Percentiles rank a stretch among this genome's conserved stretches.
phyloP scores from a whole-genome alignment of 805 yeast genomes.

The Kuraishia cidri region DNA sequence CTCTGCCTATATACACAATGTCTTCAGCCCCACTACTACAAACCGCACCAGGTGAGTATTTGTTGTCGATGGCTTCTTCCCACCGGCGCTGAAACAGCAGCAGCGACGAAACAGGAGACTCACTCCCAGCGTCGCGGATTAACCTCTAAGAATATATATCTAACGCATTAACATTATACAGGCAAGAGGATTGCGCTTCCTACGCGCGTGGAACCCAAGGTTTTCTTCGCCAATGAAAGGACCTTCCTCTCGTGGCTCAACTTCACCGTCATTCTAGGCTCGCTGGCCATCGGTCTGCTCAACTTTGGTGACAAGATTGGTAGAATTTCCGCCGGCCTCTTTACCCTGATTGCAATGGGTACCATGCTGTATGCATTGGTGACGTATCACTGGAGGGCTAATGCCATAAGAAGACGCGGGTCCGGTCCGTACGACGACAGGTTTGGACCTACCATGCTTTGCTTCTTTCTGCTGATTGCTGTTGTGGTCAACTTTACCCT shows the following conservation, averaged over 20 bases:
- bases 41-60: constrained; percentile 52
- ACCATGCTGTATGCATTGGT: constrained; percentile 94
- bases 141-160: too few species aligned
- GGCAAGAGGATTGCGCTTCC: constrained; percentile 95
- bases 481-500: constrained; percentile 88
- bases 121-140: constrained; percentile 4
- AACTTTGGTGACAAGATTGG: constrained; percentile 96
- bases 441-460: constrained; percentile 95
- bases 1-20: too few species aligned
- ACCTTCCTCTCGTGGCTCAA: constrained; percentile 97
- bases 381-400: constrained; percentile 99
- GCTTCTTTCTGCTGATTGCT: constrained; percentile 87
- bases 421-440: constrained; percentile 99
- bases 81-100: too few species aligned
- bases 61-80: neutral
- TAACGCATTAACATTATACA: too few species aligned
- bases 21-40: constrained; percentile 69
- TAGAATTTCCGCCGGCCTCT: constrained; percentile 84
- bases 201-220: constrained; percentile 97
- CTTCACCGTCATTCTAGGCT: constrained; percentile 96
- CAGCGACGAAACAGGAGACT: neutral
- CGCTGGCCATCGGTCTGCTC: constrained; percentile 89
- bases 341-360: constrained; percentile 94
- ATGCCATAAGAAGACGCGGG: constrained; percentile 95
- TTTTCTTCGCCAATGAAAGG: constrained; percentile 97